Conservation (phyloP, 2,329 filamentous ascomycete species). For the Cryoendolithus antarcticus region DNA sequence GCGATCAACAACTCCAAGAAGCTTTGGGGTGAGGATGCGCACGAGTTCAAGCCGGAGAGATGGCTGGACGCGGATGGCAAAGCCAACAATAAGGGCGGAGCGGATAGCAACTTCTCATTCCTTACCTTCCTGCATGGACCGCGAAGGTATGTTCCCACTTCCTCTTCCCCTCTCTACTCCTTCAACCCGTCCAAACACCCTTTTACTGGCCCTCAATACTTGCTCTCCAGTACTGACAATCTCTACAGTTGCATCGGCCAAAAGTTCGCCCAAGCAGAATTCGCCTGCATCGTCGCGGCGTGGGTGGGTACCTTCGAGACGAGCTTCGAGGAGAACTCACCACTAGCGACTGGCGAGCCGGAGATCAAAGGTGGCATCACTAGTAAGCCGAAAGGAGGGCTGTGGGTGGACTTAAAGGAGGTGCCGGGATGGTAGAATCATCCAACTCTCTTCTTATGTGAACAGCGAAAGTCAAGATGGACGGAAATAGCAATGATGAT, state of each 20-base stretch:
- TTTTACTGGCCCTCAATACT: too few relatives aligned
- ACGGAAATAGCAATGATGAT: too few relatives aligned
- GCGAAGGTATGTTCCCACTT: constrained; percentile 24
- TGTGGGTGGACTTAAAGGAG: constrained; percentile 55
- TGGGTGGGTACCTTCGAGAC: constrained; percentile 65
- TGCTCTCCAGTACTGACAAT: too few relatives aligned
- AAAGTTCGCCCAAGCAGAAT: constrained; percentile 69
- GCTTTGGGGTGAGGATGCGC: constrained; percentile 67
- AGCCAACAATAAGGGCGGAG: constrained; percentile 55
- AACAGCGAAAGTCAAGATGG: too few relatives aligned
- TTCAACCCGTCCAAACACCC: too few relatives aligned
- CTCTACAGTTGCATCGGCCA: constrained; percentile 52
- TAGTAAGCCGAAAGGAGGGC: constrained; percentile 56
- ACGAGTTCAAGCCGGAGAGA: constrained; percentile 64
- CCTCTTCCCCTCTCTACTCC: too few relatives aligned
- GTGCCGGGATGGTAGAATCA: constrained; percentile 52
- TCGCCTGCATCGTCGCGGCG: constrained; percentile 68
- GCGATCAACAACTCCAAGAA: constrained; percentile 57
- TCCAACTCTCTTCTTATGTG: too few relatives aligned
- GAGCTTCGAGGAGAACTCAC: constrained; percentile 46
- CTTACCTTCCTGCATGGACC: constrained; percentile 81
- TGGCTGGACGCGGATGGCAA: constrained; percentile 48
- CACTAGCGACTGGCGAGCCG: constrained; percentile 38
- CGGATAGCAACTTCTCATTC: constrained; percentile 62
- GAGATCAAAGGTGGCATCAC: constrained; percentile 60